Evolutionary conservation across 371 early-diverging fungal species (phyloP).

Genomic region (Capillidium rhysosporum): DNA sequence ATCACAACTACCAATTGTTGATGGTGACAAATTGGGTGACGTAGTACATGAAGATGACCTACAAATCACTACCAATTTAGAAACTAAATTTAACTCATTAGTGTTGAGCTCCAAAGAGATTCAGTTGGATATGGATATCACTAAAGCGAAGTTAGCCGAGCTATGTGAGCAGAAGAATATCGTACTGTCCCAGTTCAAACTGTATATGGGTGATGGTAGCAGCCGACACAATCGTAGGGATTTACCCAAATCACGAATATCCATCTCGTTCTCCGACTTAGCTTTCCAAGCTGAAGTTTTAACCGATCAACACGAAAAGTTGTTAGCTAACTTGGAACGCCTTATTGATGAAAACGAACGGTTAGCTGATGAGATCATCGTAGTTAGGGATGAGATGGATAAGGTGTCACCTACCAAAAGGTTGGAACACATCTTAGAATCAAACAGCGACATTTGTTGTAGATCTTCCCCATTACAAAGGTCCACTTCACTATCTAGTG

Average conservation of each 20-base stretch:
- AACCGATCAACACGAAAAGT: background rate
- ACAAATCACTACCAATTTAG: background rate
- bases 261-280: background rate
- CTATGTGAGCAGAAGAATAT: slow-evolving; percentile 4
- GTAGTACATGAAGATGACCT: background rate
- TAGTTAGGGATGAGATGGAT: background rate
- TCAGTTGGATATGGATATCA: background rate
- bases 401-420: background rate
- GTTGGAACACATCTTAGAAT: background rate
- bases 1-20: too few species aligned
- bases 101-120: background rate
- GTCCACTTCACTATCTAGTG: background rate
- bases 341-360: background rate
- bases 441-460: background rate
- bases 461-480: background rate
- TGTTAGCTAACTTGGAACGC: background rate
- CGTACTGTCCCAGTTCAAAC: background rate
- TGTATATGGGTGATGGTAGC: too few species aligned
- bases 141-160: background rate
- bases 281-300: slow-evolving; percentile 1
- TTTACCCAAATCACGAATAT: background rate
- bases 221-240: too few species aligned
- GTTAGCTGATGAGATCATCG: background rate
- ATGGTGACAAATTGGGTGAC: background rate
- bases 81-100: background rate